Evolutionary conservation across 495 filamentous ascomycete species (phyloP).

Genomic region (Geopyxis carbonaria): DNA sequence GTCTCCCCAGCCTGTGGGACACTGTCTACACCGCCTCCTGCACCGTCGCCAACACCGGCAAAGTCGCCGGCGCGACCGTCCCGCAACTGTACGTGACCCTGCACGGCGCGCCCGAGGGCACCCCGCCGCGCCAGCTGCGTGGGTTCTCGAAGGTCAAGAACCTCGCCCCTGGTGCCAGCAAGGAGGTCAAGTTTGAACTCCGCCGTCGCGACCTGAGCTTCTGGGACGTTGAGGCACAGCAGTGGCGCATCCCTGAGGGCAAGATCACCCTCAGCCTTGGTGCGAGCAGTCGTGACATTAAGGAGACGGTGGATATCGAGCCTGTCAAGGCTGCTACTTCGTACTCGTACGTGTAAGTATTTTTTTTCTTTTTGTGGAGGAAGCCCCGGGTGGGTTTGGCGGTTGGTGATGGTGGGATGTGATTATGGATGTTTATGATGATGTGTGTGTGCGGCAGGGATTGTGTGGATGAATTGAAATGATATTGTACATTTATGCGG

Average conservation of each 20-base stretch:
- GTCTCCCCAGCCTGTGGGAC: constrained; percentile 55
- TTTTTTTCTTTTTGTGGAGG: too few relatives aligned
- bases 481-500: too few relatives aligned
- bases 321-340: too few relatives aligned
- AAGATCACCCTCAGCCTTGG: constrained; percentile 38
- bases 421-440: too few relatives aligned
- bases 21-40: constrained; percentile 41
- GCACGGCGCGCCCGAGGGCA: constrained; percentile 18
- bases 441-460: too few relatives aligned
- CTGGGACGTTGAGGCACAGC: constrained; percentile 52
- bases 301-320: too few relatives aligned
- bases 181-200: constrained; percentile 35
- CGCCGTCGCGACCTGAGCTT: constrained; percentile 52
- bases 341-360: too few relatives aligned
- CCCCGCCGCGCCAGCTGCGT: constrained; percentile 41
- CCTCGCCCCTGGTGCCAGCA: constrained; percentile 34
- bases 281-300: constrained; percentile 10
- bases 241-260: constrained; percentile 41
- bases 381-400: too few relatives aligned
- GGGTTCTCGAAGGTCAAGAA: constrained; percentile 61
- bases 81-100: constrained; percentile 39
- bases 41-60: constrained; percentile 55
- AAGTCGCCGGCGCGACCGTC: constrained; percentile 51
- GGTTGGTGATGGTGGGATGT: too few relatives aligned
- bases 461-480: too few relatives aligned